Evolutionary conservation across 192 early-diverging fungal species (phyloP).

Genomic region (Entrophospora sp.): DNA sequence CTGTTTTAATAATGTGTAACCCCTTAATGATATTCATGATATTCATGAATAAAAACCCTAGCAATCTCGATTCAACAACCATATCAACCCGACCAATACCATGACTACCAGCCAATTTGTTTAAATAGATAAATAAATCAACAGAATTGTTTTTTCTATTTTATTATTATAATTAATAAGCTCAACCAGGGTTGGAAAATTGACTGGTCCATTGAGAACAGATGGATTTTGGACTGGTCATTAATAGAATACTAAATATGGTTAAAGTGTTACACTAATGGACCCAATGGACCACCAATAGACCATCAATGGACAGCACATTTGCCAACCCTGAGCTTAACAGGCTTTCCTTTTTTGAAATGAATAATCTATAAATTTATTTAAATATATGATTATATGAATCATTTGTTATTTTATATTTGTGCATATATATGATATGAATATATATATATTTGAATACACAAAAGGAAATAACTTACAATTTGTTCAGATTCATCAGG

Average conservation of each 20-base stretch:
- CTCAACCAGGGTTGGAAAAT: no score
- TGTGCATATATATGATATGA: not conserved
- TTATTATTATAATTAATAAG: no score
- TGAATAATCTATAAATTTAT: constrained; percentile 58
- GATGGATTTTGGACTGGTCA: no score
- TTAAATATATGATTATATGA: not conserved
- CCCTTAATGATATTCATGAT: no score
- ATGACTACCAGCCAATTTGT: constrained; percentile 90
- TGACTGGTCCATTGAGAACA: no score
- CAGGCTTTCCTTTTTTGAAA: constrained; percentile 83
- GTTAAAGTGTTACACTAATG: no score
- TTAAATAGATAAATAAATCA: constrained; percentile 92
- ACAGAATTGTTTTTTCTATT: constrained; percentile 54
- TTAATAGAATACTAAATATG: no score
- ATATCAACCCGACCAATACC: constrained; percentile 98
- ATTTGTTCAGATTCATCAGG: constrained; percentile 95
- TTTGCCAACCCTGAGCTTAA: no score
- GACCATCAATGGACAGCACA: no score
- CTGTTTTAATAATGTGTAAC: no score
- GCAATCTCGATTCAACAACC: constrained; percentile 97
- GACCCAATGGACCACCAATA: no score
- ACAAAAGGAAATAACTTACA: not conserved
- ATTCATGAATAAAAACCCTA: no score
- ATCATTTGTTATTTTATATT: not conserved
- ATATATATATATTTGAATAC: not conserved